Conservation (phyloP, 495 filamentous ascomycete species). For the Sordaria brevicollis region DNA sequence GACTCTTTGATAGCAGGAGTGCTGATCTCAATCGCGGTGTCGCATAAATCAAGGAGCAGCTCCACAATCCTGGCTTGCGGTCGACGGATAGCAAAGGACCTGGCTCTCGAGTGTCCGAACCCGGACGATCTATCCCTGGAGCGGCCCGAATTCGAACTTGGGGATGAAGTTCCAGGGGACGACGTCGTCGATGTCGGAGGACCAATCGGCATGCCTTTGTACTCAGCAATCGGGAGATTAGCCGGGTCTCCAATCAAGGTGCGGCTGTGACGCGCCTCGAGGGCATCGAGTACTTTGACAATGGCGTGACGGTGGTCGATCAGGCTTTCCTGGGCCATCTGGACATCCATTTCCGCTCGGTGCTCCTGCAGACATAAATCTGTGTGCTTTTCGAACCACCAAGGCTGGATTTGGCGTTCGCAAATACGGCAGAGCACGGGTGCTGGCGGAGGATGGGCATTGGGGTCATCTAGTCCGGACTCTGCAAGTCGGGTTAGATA, state of each 20-base stretch:
- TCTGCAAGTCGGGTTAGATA: slow-evolving; percentile 87
- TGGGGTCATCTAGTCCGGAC: slow-evolving; percentile 69
- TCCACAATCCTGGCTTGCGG: slow-evolving; percentile 89
- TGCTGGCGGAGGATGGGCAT: slow-evolving; percentile 71
- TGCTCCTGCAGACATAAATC: slow-evolving; percentile 95
- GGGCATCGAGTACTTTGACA: slow-evolving; percentile 84
- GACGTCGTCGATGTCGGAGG: slow-evolving; percentile 54
- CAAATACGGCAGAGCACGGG: slow-evolving; percentile 94
- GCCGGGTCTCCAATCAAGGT: slow-evolving; percentile 49
- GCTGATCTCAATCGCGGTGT: slow-evolving; percentile 91
- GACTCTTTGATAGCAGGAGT: slow-evolving; percentile 83
- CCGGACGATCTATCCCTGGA: slow-evolving; percentile 75
- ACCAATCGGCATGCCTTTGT: slow-evolving; percentile 83
- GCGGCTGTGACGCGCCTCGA: slow-evolving; percentile 71
- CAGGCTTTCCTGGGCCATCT: slow-evolving; percentile 84
- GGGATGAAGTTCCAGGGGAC: slow-evolving; percentile 46
- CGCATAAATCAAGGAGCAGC: slow-evolving; percentile 86
- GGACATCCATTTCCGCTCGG: slow-evolving; percentile 92
- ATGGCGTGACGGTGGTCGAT: slow-evolving; percentile 94
- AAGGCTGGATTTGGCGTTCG: slow-evolving; percentile 93
- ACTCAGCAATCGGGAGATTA: slow-evolving; percentile 59
- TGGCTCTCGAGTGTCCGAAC: slow-evolving; percentile 60
- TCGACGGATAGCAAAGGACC: slow-evolving; percentile 77
- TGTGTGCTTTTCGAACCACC: slow-evolving; percentile 99
- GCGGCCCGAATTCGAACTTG: slow-evolving; percentile 51